Evolutionary conservation across 179 eudicot species (phyloP), one percentile per base, ranked within the genome.

Genomic region (Dionaea muscipula): DNA sequence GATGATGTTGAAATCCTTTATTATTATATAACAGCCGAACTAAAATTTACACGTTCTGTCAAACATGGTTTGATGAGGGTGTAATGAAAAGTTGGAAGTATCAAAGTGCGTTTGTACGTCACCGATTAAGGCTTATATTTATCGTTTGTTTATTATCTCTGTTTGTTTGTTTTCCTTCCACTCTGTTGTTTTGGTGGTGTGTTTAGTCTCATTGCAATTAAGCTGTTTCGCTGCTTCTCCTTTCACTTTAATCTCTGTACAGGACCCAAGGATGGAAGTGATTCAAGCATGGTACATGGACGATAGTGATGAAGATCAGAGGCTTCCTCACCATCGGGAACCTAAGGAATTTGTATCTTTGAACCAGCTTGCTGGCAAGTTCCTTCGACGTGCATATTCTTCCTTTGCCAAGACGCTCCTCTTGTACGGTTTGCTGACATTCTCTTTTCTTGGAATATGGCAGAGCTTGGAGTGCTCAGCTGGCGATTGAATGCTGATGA

Each of bases 241-340:
- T 31, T 31, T 6, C 35, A 31, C 35, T 43, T 6, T 43, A 1
- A 11, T 27, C 22, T 53, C 31, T 20, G 0, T 65, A 28, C 52
- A 75, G 80, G 80, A 75, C 69, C 67, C 74, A 19, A 62, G 76
- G 57, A 74, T 68, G 47, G 76, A 75, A 65, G 69, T 75, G 35
- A 59, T 75, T 31, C 85, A 93, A 66, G 99, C 99, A 71, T 88
- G 99, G 99, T 93, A 82, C 72, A 93, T 93, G 96, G 96, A 85
- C 76, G 93, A 88, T 36, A 77, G 82, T 58, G 59, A 72, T 62
- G 96, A 75, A 60, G 99, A 93, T 65, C 99, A 93, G 76, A 78
- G 99, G 46, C 93, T 93, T 50, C 96, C 89, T 33, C 99, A 93
- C 73, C 99, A 93, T 59, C 82, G 79, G 53, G 75, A 81, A 20